Base-by-base conservation (phyloP, 805 yeast genomes). In the Metschnikowia gelsemii region DNA sequence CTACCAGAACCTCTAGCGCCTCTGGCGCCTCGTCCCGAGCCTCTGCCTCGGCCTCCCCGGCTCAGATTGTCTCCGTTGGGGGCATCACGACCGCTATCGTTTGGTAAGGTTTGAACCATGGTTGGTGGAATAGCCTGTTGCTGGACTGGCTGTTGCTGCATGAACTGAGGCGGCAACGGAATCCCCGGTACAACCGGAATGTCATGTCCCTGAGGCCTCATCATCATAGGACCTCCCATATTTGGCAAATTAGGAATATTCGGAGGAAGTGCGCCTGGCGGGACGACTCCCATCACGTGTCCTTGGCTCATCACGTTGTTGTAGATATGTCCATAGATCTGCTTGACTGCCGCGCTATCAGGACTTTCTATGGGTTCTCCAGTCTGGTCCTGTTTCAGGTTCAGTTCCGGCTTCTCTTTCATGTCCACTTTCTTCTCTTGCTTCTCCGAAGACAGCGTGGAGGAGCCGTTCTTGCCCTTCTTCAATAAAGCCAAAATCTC, bases 271-370 rank as follows among this genome's bases (percentile, higher is more conserved):
- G 43, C 30, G 9, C 32, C 42, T 25, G 42, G 42, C 8, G 50
- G 47, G 13, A 30, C 33, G n/a, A 41, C 41, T 11, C 28, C 37
- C 16, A 35, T 24, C 18, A 24, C 36, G 12, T 35, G 35, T 3
- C 73, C 73, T 38, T 68, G 69, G 47, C 51, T 58, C 74, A 70
- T 68, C 19, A 70, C 73, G 37, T 64, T 61, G 37, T 65, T 63
- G 52, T 68, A 69, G 29, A 70, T 70, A 44, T 68, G 71, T 2
- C 72, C 73, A 43, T 69, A 70, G 34, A 70, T 61, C 44, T 63
- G 71, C 49, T 66, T 64, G 42, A 69, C 64, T 5, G 72, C 70
- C 27, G 61, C 50, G 6, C 64, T 32, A 23, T 56, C 54, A 22
- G 57, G 52, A 8, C 32, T 40, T 5, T 49, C 31, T 14, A 39